Percentiles rank a stretch among this genome's conserved stretches.
Evolutionary conservation across 192 early-diverging fungal genomes (phyloP).

Genomic region (Chytriomyces hyalinus): DNA sequence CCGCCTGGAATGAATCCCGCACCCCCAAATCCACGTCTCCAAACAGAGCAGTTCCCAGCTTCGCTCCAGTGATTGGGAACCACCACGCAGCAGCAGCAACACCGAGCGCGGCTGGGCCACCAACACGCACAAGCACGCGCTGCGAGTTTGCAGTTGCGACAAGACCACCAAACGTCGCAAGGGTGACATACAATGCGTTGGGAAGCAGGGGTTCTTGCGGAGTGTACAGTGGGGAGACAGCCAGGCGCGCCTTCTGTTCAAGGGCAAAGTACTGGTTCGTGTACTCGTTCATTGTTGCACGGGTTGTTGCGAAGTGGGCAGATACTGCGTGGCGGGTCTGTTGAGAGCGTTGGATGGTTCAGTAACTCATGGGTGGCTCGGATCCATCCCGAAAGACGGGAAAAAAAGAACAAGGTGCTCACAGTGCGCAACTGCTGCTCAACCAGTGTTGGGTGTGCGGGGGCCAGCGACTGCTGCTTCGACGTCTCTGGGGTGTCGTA

Average conservation of each 20-base stretch:
- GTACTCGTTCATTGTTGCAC: constrained; percentile 4
- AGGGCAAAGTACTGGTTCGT: constrained; percentile 19
- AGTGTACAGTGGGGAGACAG: neutral
- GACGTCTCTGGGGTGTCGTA: constrained; percentile 10
- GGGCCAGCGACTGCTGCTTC: neutral
- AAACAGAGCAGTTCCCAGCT: neutral
- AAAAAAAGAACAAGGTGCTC: neutral
- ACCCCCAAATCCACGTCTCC: neutral
- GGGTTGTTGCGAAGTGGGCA: constrained; percentile 9
- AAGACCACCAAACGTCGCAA: constrained; percentile 13
- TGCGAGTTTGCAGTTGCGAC: constrained; percentile 12
- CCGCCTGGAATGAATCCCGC: neutral
- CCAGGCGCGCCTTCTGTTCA: neutral
- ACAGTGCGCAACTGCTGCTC: constrained; percentile 15
- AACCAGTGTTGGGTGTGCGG: constrained; percentile 6
- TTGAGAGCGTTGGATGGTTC: neutral
- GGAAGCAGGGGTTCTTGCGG: constrained; percentile 21
- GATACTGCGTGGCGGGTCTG: constrained; percentile 20
- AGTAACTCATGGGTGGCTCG: too few species aligned
- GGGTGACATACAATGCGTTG: constrained; percentile 21
- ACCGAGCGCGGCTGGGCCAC: neutral
- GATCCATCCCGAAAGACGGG: neutral
- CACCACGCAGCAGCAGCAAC: constrained; percentile 24
- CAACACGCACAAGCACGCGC: neutral
- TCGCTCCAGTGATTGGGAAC: constrained; percentile 17